phyloP scores from a whole-genome alignment of 768 basidiomycete genomes.

The Podaxis mareebaensis region DNA sequence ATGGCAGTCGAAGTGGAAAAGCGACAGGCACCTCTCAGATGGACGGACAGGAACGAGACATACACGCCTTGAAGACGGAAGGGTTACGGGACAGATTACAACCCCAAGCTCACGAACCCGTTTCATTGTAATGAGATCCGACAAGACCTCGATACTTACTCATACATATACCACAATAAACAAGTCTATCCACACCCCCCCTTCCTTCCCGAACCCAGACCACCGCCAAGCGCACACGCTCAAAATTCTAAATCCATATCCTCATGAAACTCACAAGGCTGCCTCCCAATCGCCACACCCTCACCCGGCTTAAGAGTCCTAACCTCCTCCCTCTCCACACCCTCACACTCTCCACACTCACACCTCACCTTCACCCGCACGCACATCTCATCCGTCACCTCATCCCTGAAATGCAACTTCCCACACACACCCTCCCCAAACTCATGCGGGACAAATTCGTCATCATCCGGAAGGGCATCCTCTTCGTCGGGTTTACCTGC shows the following conservation, averaged over 20 bases:
- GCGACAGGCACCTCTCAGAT: too few relatives aligned
- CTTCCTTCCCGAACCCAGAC: not conserved
- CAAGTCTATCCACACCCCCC: not conserved
- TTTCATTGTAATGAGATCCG: not conserved
- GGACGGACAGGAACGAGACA: too few relatives aligned
- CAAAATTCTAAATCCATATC: constrained; percentile 27
- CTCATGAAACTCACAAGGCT: constrained; percentile 64
- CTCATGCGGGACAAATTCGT: constrained; percentile 69
- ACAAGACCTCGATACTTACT: not conserved
- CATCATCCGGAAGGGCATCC: constrained; percentile 46
- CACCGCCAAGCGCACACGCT: not conserved
- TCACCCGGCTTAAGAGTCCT: constrained; percentile 39
- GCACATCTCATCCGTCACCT: constrained; percentile 53
- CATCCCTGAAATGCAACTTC: constrained; percentile 58
- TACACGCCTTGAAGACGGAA: too few relatives aligned
- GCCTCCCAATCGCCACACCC: constrained; percentile 59
- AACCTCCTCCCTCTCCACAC: constrained; percentile 30
- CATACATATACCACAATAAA: constrained; percentile 2
- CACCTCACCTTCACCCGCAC: constrained; percentile 44
- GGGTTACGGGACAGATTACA: too few relatives aligned
- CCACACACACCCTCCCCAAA: constrained; percentile 69
- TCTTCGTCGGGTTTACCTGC: constrained; percentile 32
- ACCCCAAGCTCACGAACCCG: not conserved
- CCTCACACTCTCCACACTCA: constrained; percentile 23
- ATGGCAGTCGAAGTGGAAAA: too few relatives aligned